Evolutionary conservation across 2,329 filamentous ascomycete genomes (phyloP).

Genomic region (Colletotrichum musicola): DNA sequence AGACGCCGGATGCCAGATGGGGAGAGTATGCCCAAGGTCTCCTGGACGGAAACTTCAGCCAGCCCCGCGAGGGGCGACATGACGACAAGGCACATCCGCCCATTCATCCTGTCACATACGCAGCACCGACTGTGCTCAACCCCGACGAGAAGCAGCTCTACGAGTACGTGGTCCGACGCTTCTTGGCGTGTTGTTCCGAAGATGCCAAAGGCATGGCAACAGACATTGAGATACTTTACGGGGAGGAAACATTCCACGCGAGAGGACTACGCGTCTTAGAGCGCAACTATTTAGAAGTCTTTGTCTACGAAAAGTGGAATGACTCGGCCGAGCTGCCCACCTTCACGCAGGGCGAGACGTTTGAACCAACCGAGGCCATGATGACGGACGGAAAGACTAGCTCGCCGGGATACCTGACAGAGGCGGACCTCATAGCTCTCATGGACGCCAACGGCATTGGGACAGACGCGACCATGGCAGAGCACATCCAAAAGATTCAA

Average conservation of each 20-base stretch:
- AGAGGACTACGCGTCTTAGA: conserved; percentile 88
- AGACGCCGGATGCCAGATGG: conserved; percentile 82
- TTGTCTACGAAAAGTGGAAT: conserved; percentile 96
- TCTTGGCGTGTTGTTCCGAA: conserved; percentile 94
- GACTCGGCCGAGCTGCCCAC: conserved; percentile 85
- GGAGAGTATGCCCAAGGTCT: conserved; percentile 83
- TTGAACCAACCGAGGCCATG: conserved; percentile 88
- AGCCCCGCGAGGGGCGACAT: conserved; percentile 84
- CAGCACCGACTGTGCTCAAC: conserved; percentile 71
- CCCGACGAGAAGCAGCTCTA: conserved; percentile 83
- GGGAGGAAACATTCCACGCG: conserved; percentile 83
- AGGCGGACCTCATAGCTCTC: conserved; percentile 92
- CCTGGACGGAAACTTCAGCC: conserved; percentile 80
- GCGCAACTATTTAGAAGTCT: conserved; percentile 94
- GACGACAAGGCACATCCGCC: conserved; percentile 98
- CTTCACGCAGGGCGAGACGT: conserved; percentile 83
- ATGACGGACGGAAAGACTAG: conserved; percentile 93
- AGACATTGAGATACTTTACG: conserved; percentile 87
- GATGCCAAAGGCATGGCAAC: conserved; percentile 90
- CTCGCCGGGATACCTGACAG: conserved; percentile 88
- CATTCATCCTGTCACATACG: conserved; percentile 95
- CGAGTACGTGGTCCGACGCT: conserved; percentile 91
- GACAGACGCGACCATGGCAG: conserved; percentile 98
- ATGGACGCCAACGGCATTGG: conserved; percentile 99
- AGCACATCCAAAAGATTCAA: conserved; percentile 97